Evolutionary conservation across 805 yeast species (phyloP).

Genomic region (Komagataella kurtzmanii): DNA sequence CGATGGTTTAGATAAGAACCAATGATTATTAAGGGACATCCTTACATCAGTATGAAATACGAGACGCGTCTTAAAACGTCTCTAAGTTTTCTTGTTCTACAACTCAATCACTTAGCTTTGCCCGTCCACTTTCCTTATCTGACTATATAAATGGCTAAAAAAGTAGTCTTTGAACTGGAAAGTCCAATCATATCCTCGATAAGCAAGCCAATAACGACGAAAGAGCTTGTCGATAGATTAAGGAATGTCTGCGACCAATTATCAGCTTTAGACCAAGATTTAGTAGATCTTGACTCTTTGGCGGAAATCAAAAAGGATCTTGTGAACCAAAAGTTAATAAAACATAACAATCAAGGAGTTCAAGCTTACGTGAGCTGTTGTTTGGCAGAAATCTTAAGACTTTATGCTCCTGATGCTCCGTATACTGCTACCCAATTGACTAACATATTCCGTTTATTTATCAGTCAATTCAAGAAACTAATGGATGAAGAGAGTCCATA

Average conservation of each 20-base stretch:
- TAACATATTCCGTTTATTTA: slow-evolving; percentile 52
- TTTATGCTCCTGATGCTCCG: slow-evolving; percentile 88
- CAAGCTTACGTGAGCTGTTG: slow-evolving; percentile 63
- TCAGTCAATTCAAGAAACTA: slow-evolving; percentile 45
- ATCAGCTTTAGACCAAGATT: slow-evolving; percentile 46
- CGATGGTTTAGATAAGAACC: not conserved
- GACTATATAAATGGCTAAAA: not conserved
- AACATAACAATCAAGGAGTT: slow-evolving; percentile 53
- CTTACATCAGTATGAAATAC: not conserved
- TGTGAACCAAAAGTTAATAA: slow-evolving; percentile 41
- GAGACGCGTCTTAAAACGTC: not conserved
- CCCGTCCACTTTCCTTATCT: not conserved
- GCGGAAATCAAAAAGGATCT: slow-evolving; percentile 36
- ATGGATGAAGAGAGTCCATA: slow-evolving; percentile 38
- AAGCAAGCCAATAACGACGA: slow-evolving; percentile 41
- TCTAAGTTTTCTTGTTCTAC: not conserved
- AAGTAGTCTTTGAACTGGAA: slow-evolving; percentile 6
- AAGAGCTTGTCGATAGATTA: slow-evolving; percentile 45
- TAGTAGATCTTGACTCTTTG: slow-evolving; percentile 30
- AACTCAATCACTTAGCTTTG: not conserved
- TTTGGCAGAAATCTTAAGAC: slow-evolving; percentile 57
- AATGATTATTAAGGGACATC: not conserved
- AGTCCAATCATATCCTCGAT: slow-evolving; percentile 39
- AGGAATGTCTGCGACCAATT: slow-evolving; percentile 52
- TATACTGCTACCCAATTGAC: slow-evolving; percentile 50